Conservation (phyloP, 2,329 filamentous ascomycete genomes). For the Ascochyta clinopodiicola region DNA sequence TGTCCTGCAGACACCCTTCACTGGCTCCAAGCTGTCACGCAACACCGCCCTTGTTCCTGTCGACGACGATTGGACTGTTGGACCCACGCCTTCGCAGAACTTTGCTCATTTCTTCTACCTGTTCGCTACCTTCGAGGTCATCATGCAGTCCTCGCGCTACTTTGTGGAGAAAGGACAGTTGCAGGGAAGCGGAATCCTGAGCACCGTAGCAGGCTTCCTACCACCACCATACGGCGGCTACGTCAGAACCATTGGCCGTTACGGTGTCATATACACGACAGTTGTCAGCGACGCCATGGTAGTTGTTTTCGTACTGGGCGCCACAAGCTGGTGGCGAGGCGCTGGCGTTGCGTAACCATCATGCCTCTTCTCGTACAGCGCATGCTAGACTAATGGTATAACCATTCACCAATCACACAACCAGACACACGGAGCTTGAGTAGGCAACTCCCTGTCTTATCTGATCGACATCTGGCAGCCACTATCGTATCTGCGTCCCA, state of each 20-base stretch:
- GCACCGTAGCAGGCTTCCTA: constrained; percentile 68
- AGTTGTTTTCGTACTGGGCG: constrained; percentile 76
- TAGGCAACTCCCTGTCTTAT: not conserved
- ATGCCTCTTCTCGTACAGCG: not conserved
- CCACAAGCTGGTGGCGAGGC: constrained; percentile 58
- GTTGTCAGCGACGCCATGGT: constrained; percentile 77
- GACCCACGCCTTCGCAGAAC: constrained; percentile 47
- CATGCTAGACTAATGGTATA: constrained; percentile 18
- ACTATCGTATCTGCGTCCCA: constrained; percentile 7
- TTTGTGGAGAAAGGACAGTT: constrained; percentile 69
- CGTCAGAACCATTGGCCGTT: constrained; percentile 66
- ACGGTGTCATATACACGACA: constrained; percentile 74
- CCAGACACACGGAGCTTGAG: not conserved
- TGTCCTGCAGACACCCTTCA: constrained; percentile 70
- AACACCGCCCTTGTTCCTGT: constrained; percentile 54
- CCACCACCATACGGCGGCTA: constrained; percentile 70
- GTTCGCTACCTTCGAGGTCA: constrained; percentile 78
- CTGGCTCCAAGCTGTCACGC: constrained; percentile 68
- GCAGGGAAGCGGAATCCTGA: constrained; percentile 67
- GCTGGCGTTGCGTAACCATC: constrained; percentile 33
- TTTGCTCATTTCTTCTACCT: constrained; percentile 73
- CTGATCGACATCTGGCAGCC: not conserved
- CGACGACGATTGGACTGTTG: constrained; percentile 41
- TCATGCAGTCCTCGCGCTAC: constrained; percentile 74
- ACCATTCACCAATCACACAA: not conserved